Percentiles rank a stretch among this genome's conserved stretches.
Conservation (phyloP, 176 grass and related monocot species). For the Oryza coarctata region DNA sequence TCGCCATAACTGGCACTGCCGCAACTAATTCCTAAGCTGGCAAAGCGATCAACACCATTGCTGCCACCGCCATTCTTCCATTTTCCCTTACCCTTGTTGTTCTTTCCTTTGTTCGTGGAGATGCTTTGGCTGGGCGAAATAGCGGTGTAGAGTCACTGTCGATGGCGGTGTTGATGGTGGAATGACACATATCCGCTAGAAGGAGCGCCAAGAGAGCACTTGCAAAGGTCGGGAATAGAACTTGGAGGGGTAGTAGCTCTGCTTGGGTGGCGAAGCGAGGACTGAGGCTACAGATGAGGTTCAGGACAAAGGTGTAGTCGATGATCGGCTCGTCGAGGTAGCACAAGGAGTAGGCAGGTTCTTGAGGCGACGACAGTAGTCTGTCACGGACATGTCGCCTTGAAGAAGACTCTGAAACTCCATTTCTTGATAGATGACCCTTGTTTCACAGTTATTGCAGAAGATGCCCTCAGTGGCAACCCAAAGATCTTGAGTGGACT, state of each 20-base stretch:
- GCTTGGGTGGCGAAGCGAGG: too few species aligned
- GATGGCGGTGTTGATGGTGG: too few species aligned
- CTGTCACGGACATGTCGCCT: background rate
- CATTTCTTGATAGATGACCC: background rate
- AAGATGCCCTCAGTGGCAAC: background rate
- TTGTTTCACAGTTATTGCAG: background rate
- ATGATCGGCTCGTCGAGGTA: background rate
- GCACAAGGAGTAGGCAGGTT: background rate
- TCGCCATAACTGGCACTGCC: too few species aligned
- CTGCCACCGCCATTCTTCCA: too few species aligned
- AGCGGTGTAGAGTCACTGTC: background rate
- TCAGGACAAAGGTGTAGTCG: background rate
- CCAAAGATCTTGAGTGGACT: too few species aligned
- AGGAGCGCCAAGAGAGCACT: background rate
- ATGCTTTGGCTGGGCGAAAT: background rate
- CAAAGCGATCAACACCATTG: too few species aligned
- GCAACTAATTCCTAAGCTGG: too few species aligned
- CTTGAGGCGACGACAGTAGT: background rate
- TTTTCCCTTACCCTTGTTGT: too few species aligned
- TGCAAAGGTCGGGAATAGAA: background rate
- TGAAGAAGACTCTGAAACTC: background rate
- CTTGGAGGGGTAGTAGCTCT: too few species aligned
- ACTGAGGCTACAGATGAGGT: background rate
- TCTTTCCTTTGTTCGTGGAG: too few species aligned
- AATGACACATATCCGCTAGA: background rate